Base-by-base conservation (phyloP, 2,329 filamentous ascomycete species). In the Rhynchosporium secalis region DNA sequence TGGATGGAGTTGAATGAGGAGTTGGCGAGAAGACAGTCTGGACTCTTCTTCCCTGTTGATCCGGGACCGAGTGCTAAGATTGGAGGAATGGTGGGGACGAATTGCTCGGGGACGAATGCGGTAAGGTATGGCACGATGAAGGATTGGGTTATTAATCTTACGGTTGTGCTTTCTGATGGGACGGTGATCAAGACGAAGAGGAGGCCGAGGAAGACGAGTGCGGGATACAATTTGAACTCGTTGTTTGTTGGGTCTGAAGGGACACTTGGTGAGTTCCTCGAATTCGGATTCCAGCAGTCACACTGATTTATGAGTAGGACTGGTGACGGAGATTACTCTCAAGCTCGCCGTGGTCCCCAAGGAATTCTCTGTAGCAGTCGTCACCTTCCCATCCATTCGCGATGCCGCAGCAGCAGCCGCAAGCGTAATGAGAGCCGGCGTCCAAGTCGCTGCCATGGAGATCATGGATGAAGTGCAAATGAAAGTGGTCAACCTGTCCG, bases 391-490 rank as follows among this genome's bases (percentile, higher is more conserved):
- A 0, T 86, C 83, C 0, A 91, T 94, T 65, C 84, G 89, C 33
- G 86, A 90, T 73, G 91, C 91, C 1, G 90, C 90, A 0, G 82
- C 86, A 0, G 89, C 90, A 0, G 90, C 90, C 0, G 87, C 88
- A 1, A 85, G 84, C 55, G 85, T 94, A n/a, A 89, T 94, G 81
- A 85, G 89, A 69, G 82, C 86, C 0, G 72, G 72, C 3, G 64
- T 74, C 2, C 72, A 72, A 40, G 72, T 74, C 1, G 73, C 73
- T 3, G 73, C 73, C 1, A 73, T 74, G 84, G 91, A 95, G 76
- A 86, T 95, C 68, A 92, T 95, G 89, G 91, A 95, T 72, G 91
- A 95, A 62, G 88, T 94, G 3, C 90, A 93, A 75, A 95, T 95
- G 91, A 83, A 80, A 66, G 89, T 94, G 0, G 87, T 95, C 72